These are phyloP conservation scores for Chimonanthus salicifolius DNA, from an alignment of 164 flowering plant species.

Conservation along the genomic window DNA sequence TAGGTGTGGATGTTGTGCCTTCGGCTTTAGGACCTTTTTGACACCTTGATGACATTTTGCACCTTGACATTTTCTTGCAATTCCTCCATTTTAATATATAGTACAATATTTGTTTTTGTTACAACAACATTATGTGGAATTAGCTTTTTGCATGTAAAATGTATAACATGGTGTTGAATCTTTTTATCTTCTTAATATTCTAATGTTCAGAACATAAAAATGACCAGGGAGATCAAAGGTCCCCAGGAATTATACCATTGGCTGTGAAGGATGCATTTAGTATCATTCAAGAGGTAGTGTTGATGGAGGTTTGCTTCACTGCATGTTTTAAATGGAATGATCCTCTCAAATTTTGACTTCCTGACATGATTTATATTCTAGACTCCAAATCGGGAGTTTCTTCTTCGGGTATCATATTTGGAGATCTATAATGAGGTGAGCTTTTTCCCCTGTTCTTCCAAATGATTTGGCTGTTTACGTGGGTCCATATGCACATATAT, in stretches of 20 bases:
- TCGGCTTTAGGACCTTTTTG: too few relatives aligned
- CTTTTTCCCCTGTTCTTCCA: neutral
- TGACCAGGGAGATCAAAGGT: constrained; percentile 93
- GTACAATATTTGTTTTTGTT: neutral
- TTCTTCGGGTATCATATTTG: constrained; percentile 89
- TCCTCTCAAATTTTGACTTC: constrained; percentile 3
- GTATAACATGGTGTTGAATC: neutral
- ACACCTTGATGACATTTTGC: too few relatives aligned
- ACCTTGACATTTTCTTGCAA: too few relatives aligned
- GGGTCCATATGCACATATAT: too few relatives aligned
- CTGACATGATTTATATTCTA: constrained; percentile 22
- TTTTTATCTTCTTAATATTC: neutral
- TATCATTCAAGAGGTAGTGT: constrained; percentile 88
- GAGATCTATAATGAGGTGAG: constrained; percentile 97
- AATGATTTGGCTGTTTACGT: too few relatives aligned
- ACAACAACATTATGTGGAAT: neutral
- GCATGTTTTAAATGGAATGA: neutral
- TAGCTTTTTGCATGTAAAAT: neutral
- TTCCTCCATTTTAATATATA: too few relatives aligned
- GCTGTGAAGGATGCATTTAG: constrained; percentile 97
- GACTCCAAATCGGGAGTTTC: constrained; percentile 94
- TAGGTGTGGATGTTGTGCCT: too few relatives aligned
- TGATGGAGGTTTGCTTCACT: neutral
- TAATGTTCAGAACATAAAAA: constrained; percentile 2
- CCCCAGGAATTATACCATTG: constrained; percentile 94